Evolutionary conservation across 2,329 filamentous ascomycete species (phyloP).

Genomic region (Nemania sp.): DNA sequence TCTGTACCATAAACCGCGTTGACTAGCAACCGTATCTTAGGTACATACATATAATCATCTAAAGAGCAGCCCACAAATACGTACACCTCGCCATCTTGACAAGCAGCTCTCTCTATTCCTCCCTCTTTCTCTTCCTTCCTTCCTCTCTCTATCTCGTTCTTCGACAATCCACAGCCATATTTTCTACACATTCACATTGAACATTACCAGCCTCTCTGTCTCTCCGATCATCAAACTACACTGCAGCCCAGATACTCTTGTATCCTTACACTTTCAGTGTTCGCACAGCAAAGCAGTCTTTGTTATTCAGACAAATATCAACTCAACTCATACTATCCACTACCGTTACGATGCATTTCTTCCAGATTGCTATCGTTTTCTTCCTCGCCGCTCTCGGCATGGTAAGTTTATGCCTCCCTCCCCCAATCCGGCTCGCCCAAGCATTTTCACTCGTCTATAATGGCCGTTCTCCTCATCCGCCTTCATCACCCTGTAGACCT

Average conservation of each 20-base stretch:
- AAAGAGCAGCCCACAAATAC: slow-evolving; percentile 26
- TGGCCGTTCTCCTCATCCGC: neutral
- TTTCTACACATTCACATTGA: neutral
- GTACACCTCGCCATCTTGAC: slow-evolving; percentile 16
- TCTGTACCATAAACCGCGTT: slow-evolving; percentile 18
- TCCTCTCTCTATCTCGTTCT: neutral
- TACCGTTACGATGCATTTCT: slow-evolving; percentile 48
- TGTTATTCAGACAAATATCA: slow-evolving; percentile 27
- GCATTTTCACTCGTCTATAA: neutral
- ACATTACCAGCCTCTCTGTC: neutral
- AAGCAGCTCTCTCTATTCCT: slow-evolving; percentile 22
- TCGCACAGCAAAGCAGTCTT: slow-evolving; percentile 21
- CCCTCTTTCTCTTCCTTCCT: too few species aligned
- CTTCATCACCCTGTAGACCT: neutral
- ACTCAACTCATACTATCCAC: slow-evolving; percentile 16
- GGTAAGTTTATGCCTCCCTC: slow-evolving; percentile 44
- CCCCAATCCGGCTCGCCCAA: neutral
- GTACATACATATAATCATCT: too few species aligned
- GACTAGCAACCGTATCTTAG: slow-evolving; percentile 29
- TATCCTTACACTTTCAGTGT: slow-evolving; percentile 12
- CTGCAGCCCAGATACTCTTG: neutral
- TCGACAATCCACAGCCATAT: slow-evolving; percentile 4
- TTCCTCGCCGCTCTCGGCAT: slow-evolving; percentile 45
- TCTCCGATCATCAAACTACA: slow-evolving; percentile 14
- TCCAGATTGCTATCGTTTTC: slow-evolving; percentile 44